phyloP scores from a whole-genome alignment of 2,329 filamentous ascomycete species.

The Xylariaceae sp. region DNA sequence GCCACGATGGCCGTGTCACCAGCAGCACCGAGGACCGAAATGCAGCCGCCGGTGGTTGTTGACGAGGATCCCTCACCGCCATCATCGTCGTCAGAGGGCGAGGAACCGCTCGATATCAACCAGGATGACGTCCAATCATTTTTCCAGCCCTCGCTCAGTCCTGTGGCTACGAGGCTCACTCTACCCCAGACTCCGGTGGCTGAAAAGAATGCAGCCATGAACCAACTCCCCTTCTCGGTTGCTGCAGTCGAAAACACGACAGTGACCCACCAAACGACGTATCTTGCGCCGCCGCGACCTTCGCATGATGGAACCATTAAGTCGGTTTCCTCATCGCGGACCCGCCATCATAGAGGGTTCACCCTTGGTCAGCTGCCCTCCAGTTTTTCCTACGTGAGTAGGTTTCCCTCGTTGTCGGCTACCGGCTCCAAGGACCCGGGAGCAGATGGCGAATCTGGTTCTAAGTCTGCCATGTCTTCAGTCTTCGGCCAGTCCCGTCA shows the following conservation, averaged over 20 bases:
- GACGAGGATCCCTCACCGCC: conserved; percentile 26
- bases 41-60: conserved; percentile 18
- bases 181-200: conserved; percentile 50
- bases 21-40: conserved; percentile 14
- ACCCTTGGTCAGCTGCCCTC: conserved; percentile 28
- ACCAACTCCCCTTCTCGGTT: conserved; percentile 37
- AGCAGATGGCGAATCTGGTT: conserved; percentile 29
- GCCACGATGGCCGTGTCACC: conserved; percentile 10
- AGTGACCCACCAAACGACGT: conserved; percentile 21
- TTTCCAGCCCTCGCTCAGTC: conserved; percentile 55
- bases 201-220: conserved; percentile 54
- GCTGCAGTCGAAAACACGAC: conserved; percentile 27
- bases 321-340: conserved; percentile 8
- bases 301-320: neutral
- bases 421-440: conserved; percentile 38
- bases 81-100: conserved; percentile 26
- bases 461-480: conserved; percentile 38
- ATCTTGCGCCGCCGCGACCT: conserved; percentile 8
- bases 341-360: conserved; percentile 27
- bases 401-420: conserved; percentile 37
- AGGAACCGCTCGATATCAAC: conserved; percentile 39
- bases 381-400: conserved; percentile 17
- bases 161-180: conserved; percentile 50
- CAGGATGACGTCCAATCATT: conserved; percentile 55
- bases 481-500: conserved; percentile 45